phyloP scores from a whole-genome alignment of 1,139 yeast genomes.

The Zygosaccharomyces pseudobailii region DNA sequence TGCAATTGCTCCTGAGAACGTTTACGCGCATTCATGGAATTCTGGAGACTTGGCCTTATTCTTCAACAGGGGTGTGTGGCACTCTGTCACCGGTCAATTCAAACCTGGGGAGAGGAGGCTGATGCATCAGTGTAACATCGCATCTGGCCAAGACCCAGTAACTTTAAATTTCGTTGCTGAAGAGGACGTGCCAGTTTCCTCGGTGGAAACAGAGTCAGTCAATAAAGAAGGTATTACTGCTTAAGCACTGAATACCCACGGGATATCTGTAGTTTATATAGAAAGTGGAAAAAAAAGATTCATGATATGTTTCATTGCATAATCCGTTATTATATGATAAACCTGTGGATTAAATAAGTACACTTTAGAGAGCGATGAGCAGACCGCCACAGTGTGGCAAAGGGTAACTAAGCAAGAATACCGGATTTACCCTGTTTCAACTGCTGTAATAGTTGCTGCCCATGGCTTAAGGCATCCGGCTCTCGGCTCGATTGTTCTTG shows the following conservation, averaged over 20 bases:
- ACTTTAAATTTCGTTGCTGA: constrained; percentile 4
- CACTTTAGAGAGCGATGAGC: background rate
- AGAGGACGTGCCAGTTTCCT: background rate
- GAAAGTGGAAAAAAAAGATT: background rate
- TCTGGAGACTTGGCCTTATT: constrained; percentile 81
- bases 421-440: constrained; percentile 24
- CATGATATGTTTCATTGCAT: constrained; percentile 3
- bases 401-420: constrained; percentile 5
- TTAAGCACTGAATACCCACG: background rate
- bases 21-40: constrained; percentile 78
- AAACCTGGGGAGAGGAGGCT: constrained; percentile 69
- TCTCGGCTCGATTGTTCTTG: constrained; percentile 5
- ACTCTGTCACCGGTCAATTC: constrained; percentile 85
- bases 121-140: constrained; percentile 92
- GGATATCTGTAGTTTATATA: background rate
- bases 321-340: constrained; percentile 1
- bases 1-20: constrained; percentile 66
- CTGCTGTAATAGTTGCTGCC: constrained; percentile 31
- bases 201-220: background rate
- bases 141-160: constrained; percentile 71
- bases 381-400: background rate
- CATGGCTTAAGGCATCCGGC: constrained; percentile 19
- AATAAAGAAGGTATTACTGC: constrained; percentile 1
- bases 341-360: constrained; percentile 1
- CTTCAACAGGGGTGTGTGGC: constrained; percentile 85